Conservation (phyloP, 306 rosid species). For the Cucumis melo region DNA sequence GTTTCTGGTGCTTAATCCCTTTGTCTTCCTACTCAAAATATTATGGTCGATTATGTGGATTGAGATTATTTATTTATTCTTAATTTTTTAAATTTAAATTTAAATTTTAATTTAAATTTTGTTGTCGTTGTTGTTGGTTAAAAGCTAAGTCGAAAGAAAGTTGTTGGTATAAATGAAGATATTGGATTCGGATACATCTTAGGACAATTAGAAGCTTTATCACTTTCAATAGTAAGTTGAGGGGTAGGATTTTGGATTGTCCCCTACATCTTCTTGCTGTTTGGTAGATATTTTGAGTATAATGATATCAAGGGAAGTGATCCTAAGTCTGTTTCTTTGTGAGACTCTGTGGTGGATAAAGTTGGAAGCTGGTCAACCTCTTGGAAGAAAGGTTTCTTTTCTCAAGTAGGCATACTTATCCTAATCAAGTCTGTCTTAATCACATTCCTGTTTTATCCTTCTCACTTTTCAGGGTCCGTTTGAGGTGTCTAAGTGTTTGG, state of each 20-base stretch:
- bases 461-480: too few species aligned
- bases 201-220: background rate
- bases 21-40: background rate
- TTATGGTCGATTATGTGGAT: background rate
- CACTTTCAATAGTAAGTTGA: background rate
- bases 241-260: background rate
- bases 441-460: too few species aligned
- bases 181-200: background rate
- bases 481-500: too few species aligned
- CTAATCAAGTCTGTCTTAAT: too few species aligned
- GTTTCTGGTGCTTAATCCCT: background rate
- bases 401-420: too few species aligned
- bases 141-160: background rate
- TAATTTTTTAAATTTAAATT: too few species aligned
- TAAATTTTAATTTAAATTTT: too few species aligned
- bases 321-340: too few species aligned
- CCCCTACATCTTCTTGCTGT: background rate
- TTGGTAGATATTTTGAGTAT: background rate
- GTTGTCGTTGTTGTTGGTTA: too few species aligned
- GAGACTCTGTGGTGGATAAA: too few species aligned
- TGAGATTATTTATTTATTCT: background rate
- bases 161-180: background rate
- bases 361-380: too few species aligned
- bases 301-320: background rate
- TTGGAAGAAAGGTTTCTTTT: too few species aligned